Evolutionary conservation across 2,329 filamentous ascomycete genomes (phyloP), one percentile per base, ranked within the genome.

Genomic region (Diaporthe sp.): DNA sequence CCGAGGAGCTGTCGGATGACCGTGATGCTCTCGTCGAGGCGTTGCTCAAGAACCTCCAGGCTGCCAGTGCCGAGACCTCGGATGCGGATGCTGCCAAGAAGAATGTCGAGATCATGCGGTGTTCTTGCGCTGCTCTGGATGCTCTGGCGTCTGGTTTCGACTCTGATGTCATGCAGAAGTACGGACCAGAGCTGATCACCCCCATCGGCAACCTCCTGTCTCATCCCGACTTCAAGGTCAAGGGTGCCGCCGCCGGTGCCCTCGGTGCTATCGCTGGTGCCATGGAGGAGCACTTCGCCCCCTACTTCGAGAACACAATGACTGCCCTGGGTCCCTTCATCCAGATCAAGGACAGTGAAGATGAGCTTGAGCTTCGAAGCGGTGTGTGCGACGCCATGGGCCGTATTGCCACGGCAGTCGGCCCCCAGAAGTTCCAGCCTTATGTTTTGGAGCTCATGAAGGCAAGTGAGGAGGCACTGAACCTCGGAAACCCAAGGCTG

Each of bases 271-370:
- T 98, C 79, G 97, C 97, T 44, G 93, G 93, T 20, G 95, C 96
- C 72, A 92, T 97, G 74, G 94, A 95, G 81, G 90, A 93, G 77
- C 91, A 91, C 20, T 99, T 98, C 88, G 87, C 94, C 80, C 95
- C 96, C n/a, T 98, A 94, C 89, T 98, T 98, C 83, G 92, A 95
- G 80, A 90, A 94, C 78, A 96, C 95, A 39, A 98, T 99, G 95
- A 90, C 94, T 78, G 92, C 94, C n/a, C 91, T 98, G 75, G 95
- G 94, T 73, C 90, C 91, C 72, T 98, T 95, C 81, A 94, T 97
- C 78, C 90, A 91, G 73, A 93, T 97, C 85, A 98, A 98, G 88
- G 94, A 96, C 72, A 94, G 91, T 76, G 94, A 98, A 79, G 95
- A 98, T 71, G 95, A 98, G 82, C 91, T 98, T 72, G 93, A 98